phyloP scores from a whole-genome alignment of 2,329 filamentous ascomycete species.

The Fusarium kyushuense region DNA sequence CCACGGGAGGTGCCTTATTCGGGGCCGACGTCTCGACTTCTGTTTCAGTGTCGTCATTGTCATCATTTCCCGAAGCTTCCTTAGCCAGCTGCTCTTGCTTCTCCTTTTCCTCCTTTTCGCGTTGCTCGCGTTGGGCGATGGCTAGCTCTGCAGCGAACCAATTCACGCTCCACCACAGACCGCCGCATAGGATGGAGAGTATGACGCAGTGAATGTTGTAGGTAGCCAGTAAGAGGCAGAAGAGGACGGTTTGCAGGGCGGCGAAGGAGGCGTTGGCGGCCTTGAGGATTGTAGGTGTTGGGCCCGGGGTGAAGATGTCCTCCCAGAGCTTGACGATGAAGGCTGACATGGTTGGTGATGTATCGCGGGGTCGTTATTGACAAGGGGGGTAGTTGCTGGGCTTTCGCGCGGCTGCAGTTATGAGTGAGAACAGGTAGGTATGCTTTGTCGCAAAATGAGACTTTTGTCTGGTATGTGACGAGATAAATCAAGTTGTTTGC shows the following conservation, averaged over 20 bases:
- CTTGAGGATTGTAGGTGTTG: conserved; percentile 86
- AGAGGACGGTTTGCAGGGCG: conserved; percentile 82
- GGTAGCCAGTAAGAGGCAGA: conserved; percentile 81
- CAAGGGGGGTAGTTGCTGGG: conserved; percentile 8
- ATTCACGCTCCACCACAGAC: conserved; percentile 94
- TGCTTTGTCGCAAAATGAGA: conserved; percentile 17
- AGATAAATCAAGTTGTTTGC: conserved; percentile 2
- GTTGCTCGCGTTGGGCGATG: conserved; percentile 57
- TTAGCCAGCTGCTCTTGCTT: conserved; percentile 44
- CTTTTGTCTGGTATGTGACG: background rate
- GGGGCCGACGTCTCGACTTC: conserved; percentile 57
- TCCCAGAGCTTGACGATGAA: conserved; percentile 85
- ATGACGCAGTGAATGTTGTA: conserved; percentile 90
- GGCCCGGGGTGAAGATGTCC: conserved; percentile 92
- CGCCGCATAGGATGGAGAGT: conserved; percentile 81
- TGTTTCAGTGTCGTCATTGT: conserved; percentile 50
- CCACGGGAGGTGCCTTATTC: conserved; percentile 34
- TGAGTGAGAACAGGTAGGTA: background rate
- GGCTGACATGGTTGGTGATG: conserved; percentile 61
- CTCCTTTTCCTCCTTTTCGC: conserved; percentile 52
- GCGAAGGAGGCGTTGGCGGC: conserved; percentile 93
- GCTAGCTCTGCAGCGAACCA: conserved; percentile 86
- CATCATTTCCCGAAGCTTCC: conserved; percentile 44
- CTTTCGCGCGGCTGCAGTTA: conserved; percentile 8
- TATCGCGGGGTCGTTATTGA: conserved; percentile 30